Conservation (phyloP, 2,329 filamentous ascomycete species). For the Penicillium sumatraense region DNA sequence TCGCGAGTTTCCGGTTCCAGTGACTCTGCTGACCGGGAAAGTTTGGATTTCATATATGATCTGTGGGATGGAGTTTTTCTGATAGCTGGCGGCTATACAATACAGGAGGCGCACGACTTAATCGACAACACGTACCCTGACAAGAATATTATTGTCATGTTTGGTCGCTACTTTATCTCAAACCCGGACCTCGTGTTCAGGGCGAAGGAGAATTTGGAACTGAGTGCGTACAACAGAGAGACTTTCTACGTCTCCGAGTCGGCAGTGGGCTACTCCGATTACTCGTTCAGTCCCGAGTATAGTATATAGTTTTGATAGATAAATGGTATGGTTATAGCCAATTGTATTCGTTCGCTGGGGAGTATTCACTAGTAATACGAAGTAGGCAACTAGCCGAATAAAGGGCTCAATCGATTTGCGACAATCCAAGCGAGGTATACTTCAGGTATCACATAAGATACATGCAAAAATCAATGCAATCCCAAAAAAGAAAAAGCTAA, state of each 20-base stretch:
- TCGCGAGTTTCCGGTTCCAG: conserved; percentile 42
- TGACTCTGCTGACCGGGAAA: conserved; percentile 14
- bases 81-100: conserved; percentile 51
- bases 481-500: background rate
- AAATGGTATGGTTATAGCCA: background rate
- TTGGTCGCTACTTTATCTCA: conserved; percentile 35
- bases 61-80: conserved; percentile 41
- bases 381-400: background rate
- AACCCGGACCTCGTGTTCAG: conserved; percentile 30
- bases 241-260: conserved; percentile 21
- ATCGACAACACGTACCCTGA: conserved; percentile 32
- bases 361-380: background rate
- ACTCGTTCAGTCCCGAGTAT: conserved; percentile 32
- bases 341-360: background rate
- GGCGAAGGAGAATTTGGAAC: conserved; percentile 17
- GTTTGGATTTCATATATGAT: conserved; percentile 47
- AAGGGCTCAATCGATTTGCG: background rate
- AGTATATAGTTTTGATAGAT: background rate
- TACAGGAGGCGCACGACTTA: conserved; percentile 39
- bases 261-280: conserved; percentile 32
- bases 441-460: background rate
- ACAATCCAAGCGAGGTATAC: background rate
- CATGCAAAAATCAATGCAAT: background rate
- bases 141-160: conserved; percentile 34
- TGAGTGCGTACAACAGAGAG: conserved; percentile 20